Evolutionary conservation across 148 eudicot species (phyloP).

Genomic region (Limonium bicolor): DNA sequence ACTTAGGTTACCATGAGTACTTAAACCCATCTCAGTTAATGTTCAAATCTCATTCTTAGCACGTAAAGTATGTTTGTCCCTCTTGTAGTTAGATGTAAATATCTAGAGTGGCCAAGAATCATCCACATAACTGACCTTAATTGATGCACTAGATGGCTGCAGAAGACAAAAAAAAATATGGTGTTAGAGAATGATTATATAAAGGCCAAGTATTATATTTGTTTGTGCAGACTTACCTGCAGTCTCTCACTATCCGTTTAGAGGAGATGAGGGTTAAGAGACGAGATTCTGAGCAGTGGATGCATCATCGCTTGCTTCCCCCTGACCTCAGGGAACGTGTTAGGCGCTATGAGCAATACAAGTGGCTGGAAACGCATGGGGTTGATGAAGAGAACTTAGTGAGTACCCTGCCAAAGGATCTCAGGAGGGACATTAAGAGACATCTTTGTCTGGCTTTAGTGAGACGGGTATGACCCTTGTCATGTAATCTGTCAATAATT

Average conservation of each 20-base stretch:
- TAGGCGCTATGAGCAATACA: slow-evolving; percentile 93
- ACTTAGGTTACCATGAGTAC: too few relatives aligned
- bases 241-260: slow-evolving; percentile 73
- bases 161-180: too few relatives aligned
- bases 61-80: too few relatives aligned
- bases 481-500: too few relatives aligned
- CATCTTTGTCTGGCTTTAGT: slow-evolving; percentile 93
- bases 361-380: slow-evolving; percentile 93
- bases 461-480: slow-evolving; percentile 41
- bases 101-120: too few relatives aligned
- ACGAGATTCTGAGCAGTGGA: slow-evolving; percentile 96
- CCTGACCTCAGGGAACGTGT: slow-evolving; percentile 76
- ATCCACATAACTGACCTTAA: too few relatives aligned
- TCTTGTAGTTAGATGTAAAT: too few relatives aligned
- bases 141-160: too few relatives aligned
- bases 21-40: too few relatives aligned
- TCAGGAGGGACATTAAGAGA: slow-evolving; percentile 87
- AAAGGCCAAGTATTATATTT: slow-evolving; percentile 1
- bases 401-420: slow-evolving; percentile 73
- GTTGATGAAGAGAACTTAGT: slow-evolving; percentile 84
- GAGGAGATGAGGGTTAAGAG: slow-evolving; percentile 97
- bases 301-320: slow-evolving; percentile 95
- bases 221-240: slow-evolving; percentile 67
- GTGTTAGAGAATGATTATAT: too few relatives aligned
- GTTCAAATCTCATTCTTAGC: too few relatives aligned